Evolutionary conservation across 169 alveolate genomes (phyloP), one percentile per base, ranked within the genome.

Genomic region (Cryptosporidium ubiquitum): DNA sequence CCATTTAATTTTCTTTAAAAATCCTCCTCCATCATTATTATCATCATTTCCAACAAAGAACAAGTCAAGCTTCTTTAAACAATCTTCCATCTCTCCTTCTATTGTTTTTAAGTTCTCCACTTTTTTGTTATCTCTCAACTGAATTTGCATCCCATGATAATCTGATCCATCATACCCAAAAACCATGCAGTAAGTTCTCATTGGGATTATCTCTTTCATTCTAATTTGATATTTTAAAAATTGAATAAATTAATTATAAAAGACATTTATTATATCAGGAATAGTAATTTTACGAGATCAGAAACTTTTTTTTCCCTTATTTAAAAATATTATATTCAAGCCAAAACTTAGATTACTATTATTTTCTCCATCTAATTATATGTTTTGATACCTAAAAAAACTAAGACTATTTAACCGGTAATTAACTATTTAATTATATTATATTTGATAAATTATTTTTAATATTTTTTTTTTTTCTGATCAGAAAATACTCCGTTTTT

Each of bases 71-170:
- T 33, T 61, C 18, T 61, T 68, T 5, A 79, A 79, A 61, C 79
- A 58, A 6, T 66, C 74, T 33, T 79, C 89, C 42, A 79, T 61
- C 26, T 40, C 75, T 2, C 89, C 75, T 39, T 79, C 89, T 23
- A 79, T 79, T 1, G 89, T 79, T 40, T 10, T 58, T 39, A 91
- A 85, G 39, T 91, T 93, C 42, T 89, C 92, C 37, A 55, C 91
- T 3, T 86, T 55, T n/a, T 69, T 85, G 18, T 74, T 64, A 31
- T 55, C 39, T 29, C 68, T 79, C 73, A 64, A 39, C 52, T 95
- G 97, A 23, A 93, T 94, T 58, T 95, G 97, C 89, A 93, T 93
- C 26, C 97, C 97, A 64, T 93, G 96, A 75, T 94, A 95, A 23
- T 84, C 79, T 29, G 94, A 85, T 0, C 97, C 97, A 12, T 93